Percentiles rank a stretch among this genome's conserved stretches.
Evolutionary conservation across 2,329 filamentous ascomycete genomes (phyloP).

Genomic region (Salinomyces thailandicus): DNA sequence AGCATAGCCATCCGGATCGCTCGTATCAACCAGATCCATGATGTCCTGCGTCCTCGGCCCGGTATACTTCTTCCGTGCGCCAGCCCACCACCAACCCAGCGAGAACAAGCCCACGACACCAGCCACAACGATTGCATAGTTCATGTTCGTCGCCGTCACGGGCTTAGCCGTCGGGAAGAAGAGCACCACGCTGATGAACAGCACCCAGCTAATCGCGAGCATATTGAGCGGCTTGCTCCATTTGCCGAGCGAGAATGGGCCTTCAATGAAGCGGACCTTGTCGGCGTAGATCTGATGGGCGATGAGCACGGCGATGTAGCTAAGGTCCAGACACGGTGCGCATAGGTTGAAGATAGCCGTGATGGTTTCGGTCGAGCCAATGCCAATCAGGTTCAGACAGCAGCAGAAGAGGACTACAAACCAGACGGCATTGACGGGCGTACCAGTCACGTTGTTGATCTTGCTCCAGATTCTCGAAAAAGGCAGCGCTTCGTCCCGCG

Average conservation of each 20-base stretch:
- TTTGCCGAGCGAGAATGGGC: conserved; percentile 35
- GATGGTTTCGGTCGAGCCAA: conserved; percentile 42
- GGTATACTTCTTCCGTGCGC: conserved; percentile 41
- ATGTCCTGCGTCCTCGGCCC: conserved; percentile 49
- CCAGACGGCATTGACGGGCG: conserved; percentile 54
- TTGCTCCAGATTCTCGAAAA: conserved; percentile 28
- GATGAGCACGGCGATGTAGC: conserved; percentile 51
- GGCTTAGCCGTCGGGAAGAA: conserved; percentile 39
- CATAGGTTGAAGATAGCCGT: conserved; percentile 40
- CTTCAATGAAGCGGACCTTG: conserved; percentile 40
- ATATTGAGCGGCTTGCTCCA: conserved; percentile 48
- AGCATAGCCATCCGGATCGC: conserved; percentile 5
- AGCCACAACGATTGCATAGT: conserved; percentile 38
- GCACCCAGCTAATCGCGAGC: conserved; percentile 49
- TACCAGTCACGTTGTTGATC: conserved; percentile 44
- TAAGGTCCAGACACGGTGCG: conserved; percentile 39
- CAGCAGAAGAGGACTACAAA: conserved; percentile 50
- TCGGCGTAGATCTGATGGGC: conserved; percentile 44
- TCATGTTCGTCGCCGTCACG: conserved; percentile 37
- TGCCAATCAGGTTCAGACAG: conserved; percentile 42
- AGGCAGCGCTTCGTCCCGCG: conserved; percentile 30
- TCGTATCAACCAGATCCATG: conserved; percentile 20
- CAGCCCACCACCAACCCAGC: conserved; percentile 34
- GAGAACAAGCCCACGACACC: conserved; percentile 41
- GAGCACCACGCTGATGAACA: conserved; percentile 52